phyloP scores from a whole-genome alignment of 176 grass and related monocot genomes.

The Typha latifolia region DNA sequence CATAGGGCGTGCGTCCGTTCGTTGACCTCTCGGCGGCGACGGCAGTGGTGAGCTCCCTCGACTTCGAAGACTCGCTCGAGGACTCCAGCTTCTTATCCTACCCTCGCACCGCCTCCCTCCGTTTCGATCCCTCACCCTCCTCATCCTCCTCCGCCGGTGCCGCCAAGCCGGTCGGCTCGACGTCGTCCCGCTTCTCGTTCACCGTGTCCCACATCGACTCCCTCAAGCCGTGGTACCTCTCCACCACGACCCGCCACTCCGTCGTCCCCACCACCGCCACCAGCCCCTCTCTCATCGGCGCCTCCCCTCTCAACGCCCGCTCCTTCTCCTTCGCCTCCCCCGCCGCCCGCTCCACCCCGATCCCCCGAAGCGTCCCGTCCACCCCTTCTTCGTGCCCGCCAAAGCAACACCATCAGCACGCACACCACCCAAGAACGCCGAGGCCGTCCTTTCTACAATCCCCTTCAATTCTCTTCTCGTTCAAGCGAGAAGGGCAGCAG shows the following conservation, averaged over 20 bases:
- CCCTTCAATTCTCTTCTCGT: conserved; percentile 69
- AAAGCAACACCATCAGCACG: conserved; percentile 5
- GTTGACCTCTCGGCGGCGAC: conserved; percentile 62
- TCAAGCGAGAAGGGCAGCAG: conserved; percentile 56
- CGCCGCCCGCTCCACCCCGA: conserved; percentile 43
- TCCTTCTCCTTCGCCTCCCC: conserved; percentile 99
- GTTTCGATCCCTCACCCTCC: conserved; percentile 43
- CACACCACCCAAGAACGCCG: conserved; percentile 69
- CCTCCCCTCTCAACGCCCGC: conserved; percentile 78
- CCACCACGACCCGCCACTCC: conserved; percentile 47
- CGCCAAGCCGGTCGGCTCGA: conserved; percentile 28
- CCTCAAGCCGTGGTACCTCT: conserved; percentile 97
- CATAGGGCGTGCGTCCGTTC: conserved; percentile 73
- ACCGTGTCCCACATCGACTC: conserved; percentile 67
- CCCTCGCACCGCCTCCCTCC: conserved; percentile 76
- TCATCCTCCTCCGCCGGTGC: conserved; percentile 1
- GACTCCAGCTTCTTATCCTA: conserved; percentile 55
- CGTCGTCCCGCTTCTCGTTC: conserved; percentile 90
- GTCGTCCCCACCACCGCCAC: conserved; percentile 44
- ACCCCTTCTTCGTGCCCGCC: conserved; percentile 35
- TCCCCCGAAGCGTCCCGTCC: conserved; percentile 15
- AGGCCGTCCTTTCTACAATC: conserved; percentile 92
- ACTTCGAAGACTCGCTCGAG: conserved; percentile 91
- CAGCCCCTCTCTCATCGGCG: conserved; percentile 76
- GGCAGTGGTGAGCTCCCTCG: conserved; percentile 63